These are phyloP conservation scores for Abrus pulchellus DNA, from an alignment of 306 rosid genomes.

Conservation along the genomic window DNA sequence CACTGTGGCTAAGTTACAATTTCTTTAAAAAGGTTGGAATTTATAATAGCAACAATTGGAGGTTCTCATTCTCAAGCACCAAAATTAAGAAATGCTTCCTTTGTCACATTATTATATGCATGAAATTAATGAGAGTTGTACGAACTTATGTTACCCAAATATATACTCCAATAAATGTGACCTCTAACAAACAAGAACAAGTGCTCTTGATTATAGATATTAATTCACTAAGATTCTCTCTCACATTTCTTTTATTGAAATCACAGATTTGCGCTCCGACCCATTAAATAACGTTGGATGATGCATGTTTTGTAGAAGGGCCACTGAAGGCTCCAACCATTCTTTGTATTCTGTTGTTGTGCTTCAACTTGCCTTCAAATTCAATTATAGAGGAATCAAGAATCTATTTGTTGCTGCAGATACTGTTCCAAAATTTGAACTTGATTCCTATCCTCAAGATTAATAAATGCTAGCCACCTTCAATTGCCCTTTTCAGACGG, in stretches of 20 bases:
- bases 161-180: constrained; percentile 18
- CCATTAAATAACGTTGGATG: constrained; percentile 9
- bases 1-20: not conserved
- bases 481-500: not conserved
- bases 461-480: constrained; percentile 17
- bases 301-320: constrained; percentile 31
- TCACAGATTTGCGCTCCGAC: not conserved
- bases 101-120: constrained; percentile 10
- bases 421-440: constrained; percentile 32
- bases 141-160: not conserved
- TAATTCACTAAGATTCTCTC: not conserved
- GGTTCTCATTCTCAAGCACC: not conserved
- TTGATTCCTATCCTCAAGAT: constrained; percentile 11
- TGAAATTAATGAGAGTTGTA: constrained; percentile 4
- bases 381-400: constrained; percentile 38
- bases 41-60: not conserved
- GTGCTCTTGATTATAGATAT: constrained; percentile 21
- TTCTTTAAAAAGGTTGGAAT: not conserved
- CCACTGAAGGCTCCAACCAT: constrained; percentile 35
- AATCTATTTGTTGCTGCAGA: constrained; percentile 23
- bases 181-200: constrained; percentile 18
- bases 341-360: not conserved
- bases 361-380: constrained; percentile 33
- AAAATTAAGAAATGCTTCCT: not conserved
- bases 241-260: constrained; percentile 1